Conservation (phyloP, 495 filamentous ascomycete genomes). For the Bombardia bombarda region DNA sequence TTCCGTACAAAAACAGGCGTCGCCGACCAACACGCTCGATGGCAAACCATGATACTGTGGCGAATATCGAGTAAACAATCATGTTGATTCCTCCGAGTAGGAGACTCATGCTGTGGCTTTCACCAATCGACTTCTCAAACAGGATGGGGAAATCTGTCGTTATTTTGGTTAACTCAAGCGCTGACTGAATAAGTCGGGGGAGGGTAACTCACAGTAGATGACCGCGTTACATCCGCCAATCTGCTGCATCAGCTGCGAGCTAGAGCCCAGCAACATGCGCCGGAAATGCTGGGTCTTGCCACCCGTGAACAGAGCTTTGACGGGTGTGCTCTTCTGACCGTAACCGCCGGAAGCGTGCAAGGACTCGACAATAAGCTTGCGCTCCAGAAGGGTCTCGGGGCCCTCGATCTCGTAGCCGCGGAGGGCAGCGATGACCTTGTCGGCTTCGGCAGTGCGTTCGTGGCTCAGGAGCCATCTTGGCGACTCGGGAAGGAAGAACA, state of each 20-base stretch:
- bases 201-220: no score
- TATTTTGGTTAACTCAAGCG: no score
- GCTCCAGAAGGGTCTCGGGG: constrained; percentile 47
- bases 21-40: constrained; percentile 68
- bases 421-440: constrained; percentile 62
- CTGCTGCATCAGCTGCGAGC: constrained; percentile 72
- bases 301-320: constrained; percentile 49
- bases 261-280: constrained; percentile 52
- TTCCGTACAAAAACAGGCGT: constrained; percentile 63
- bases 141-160: constrained; percentile 72
- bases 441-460: constrained; percentile 59
- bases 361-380: constrained; percentile 55
- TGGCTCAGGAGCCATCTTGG: constrained; percentile 67
- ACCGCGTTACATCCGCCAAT: constrained; percentile 69
- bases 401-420: constrained; percentile 51
- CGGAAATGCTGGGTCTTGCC: constrained; percentile 61
- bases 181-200: no score
- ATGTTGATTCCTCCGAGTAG: constrained; percentile 58
- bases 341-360: constrained; percentile 53
- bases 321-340: constrained; percentile 45
- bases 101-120: constrained; percentile 51
- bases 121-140: constrained; percentile 56
- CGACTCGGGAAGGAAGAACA: constrained; percentile 65
- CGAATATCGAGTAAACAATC: constrained; percentile 68
- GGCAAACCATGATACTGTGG: constrained; percentile 74